Conservation (phyloP, 305 asterid genomes). For the Lippia alba region DNA sequence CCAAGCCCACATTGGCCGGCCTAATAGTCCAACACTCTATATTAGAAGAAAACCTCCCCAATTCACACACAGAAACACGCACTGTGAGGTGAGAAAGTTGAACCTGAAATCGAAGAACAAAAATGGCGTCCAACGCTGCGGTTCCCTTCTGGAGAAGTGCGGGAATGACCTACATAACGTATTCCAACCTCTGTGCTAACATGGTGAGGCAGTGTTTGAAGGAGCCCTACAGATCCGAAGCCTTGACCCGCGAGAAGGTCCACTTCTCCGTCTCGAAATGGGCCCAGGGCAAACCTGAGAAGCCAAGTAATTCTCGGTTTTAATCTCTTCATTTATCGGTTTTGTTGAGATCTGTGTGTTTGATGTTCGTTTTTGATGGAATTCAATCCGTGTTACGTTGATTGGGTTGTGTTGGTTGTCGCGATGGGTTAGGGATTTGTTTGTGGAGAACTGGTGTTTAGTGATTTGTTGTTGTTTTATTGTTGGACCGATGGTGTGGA, state of each 20-base stretch:
- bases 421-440: not conserved
- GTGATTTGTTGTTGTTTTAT: not conserved
- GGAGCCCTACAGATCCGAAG: constrained; percentile 77
- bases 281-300: constrained; percentile 82
- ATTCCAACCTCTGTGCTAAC: constrained; percentile 81
- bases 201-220: constrained; percentile 89
- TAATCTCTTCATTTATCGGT: not conserved
- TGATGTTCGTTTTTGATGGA: not conserved
- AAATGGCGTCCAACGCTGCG: constrained; percentile 85
- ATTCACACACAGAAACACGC: not conserved
- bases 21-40: constrained; percentile 19
- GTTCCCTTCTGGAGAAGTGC: constrained; percentile 91
- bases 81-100: constrained; percentile 34
- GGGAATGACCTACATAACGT: constrained; percentile 90
- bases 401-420: not conserved
- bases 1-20: constrained; percentile 14
- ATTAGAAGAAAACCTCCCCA: constrained; percentile 11
- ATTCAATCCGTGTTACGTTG: not conserved
- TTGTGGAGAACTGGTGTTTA: not conserved
- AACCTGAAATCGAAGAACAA: constrained; percentile 17
- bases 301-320: constrained; percentile 54
- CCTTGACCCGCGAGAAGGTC: constrained; percentile 84
- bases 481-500: not conserved
- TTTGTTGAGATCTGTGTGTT: constrained; percentile 21
- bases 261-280: constrained; percentile 78